These are phyloP conservation scores for Russula compacta DNA, from an alignment of 768 basidiomycete genomes.

Conservation along the genomic window DNA sequence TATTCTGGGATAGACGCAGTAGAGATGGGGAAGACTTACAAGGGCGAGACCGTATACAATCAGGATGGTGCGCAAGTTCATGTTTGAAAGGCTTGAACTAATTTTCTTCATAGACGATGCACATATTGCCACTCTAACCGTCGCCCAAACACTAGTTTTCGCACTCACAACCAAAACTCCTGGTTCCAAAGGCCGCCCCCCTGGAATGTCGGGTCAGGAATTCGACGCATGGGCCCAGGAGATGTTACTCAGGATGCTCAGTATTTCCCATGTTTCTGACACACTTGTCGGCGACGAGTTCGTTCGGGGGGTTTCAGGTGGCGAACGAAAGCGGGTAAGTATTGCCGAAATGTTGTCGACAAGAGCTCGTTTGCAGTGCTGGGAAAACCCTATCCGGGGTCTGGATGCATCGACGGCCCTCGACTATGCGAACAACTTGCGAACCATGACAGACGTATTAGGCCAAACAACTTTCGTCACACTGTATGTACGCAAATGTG, in stretches of 20 bases:
- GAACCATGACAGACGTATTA: slow-evolving; percentile 77
- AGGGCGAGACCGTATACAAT: slow-evolving; percentile 74
- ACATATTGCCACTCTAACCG: slow-evolving; percentile 76
- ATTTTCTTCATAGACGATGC: slow-evolving; percentile 51
- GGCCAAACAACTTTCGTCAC: slow-evolving; percentile 75
- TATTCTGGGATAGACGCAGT: slow-evolving; percentile 73
- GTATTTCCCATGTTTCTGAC: slow-evolving; percentile 66
- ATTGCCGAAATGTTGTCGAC: slow-evolving; percentile 86
- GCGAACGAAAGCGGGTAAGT: slow-evolving; percentile 71
- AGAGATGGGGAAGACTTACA: slow-evolving; percentile 70
- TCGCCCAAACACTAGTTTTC: slow-evolving; percentile 66
- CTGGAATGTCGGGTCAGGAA: slow-evolving; percentile 50
- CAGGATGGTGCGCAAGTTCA: slow-evolving; percentile 45
- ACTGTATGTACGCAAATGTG: slow-evolving; percentile 35
- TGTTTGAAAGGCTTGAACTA: slow-evolving; percentile 19
- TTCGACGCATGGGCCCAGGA: slow-evolving; percentile 50
- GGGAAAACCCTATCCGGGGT: slow-evolving; percentile 79
- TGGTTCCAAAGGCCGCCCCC: slow-evolving; percentile 63
- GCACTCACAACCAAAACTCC: slow-evolving; percentile 68
- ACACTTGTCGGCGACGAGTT: slow-evolving; percentile 85
- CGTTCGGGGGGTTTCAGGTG: slow-evolving; percentile 73
- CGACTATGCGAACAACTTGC: slow-evolving; percentile 72
- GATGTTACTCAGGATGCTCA: slow-evolving; percentile 67
- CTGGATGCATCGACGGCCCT: slow-evolving; percentile 82
- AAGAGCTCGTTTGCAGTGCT: slow-evolving; percentile 69